These are phyloP conservation scores for Oryza brachyantha DNA, from an alignment of 176 grass and related monocot species.

Conservation along the genomic window DNA sequence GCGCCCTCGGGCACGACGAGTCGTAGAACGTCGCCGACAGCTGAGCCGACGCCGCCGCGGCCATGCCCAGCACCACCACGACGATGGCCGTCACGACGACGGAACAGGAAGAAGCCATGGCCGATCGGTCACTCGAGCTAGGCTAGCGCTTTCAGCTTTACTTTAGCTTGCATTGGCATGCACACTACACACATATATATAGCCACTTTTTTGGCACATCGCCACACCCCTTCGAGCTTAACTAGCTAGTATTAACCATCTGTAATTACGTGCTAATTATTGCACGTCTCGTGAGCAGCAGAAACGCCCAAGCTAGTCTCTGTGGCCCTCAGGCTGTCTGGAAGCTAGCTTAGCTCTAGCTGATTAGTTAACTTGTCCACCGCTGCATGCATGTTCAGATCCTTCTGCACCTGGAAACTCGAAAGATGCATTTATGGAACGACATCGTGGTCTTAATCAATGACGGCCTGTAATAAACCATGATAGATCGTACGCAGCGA, in stretches of 20 bases:
- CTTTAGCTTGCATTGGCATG: neutral
- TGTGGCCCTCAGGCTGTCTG: neutral
- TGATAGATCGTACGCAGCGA: neutral
- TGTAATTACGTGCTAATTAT: neutral
- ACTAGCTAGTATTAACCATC: neutral
- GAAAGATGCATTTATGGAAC: neutral
- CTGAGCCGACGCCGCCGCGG: conserved; percentile 47
- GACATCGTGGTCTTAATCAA: neutral
- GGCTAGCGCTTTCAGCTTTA: no score
- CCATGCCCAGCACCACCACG: conserved; percentile 34
- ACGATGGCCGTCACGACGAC: neutral
- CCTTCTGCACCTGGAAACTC: neutral
- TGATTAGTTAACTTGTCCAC: conserved; percentile 9
- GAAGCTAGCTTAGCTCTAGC: neutral
- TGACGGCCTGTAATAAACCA: neutral
- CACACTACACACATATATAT: conserved; percentile 20
- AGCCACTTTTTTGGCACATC: neutral
- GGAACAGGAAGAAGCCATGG: conserved; percentile 16
- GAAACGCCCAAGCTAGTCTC: neutral
- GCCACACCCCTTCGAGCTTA: neutral
- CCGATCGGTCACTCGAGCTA: no score
- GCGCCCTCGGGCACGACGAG: conserved; percentile 55
- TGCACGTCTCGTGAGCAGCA: neutral
- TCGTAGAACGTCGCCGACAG: conserved; percentile 77
- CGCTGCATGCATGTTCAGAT: neutral